Conservation (phyloP, 495 filamentous ascomycete genomes). For the Penicillium turbatum region DNA sequence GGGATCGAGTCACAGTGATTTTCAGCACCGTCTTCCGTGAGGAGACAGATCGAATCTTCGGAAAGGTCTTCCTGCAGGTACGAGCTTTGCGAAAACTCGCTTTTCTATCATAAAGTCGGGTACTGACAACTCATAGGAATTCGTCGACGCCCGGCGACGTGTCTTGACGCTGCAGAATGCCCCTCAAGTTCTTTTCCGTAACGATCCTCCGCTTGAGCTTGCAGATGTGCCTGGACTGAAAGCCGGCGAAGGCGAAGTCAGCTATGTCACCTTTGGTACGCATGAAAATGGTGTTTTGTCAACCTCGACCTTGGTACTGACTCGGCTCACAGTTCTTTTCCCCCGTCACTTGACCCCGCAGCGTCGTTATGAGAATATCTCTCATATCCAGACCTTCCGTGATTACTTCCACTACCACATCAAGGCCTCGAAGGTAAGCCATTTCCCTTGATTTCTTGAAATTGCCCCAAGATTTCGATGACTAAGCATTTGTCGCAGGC, state of each 20-base stretch:
- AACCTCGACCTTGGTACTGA: background rate
- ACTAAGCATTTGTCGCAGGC: slow-evolving; percentile 49
- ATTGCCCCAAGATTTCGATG: background rate
- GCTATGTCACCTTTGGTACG: slow-evolving; percentile 96
- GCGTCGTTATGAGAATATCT: slow-evolving; percentile 89
- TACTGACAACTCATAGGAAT: slow-evolving; percentile 57
- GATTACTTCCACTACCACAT: slow-evolving; percentile 99
- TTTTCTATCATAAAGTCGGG: background rate
- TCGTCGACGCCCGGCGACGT: slow-evolving; percentile 90
- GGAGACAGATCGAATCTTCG: slow-evolving; percentile 94
- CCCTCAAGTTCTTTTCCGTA: slow-evolving; percentile 94
- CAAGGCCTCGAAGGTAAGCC: slow-evolving; percentile 84
- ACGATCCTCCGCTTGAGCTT: slow-evolving; percentile 89
- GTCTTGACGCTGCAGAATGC: slow-evolving; percentile 85
- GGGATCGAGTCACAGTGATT: slow-evolving; percentile 96
- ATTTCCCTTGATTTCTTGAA: background rate
- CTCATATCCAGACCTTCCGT: slow-evolving; percentile 98
- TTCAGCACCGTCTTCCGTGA: slow-evolving; percentile 98
- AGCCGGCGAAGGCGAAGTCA: slow-evolving; percentile 70
- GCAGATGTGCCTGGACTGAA: slow-evolving; percentile 78
- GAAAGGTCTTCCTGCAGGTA: slow-evolving; percentile 84
- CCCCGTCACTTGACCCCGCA: slow-evolving; percentile 88
- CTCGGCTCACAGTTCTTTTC: slow-evolving; percentile 72
- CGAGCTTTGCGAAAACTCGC: background rate
- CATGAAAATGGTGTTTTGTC: background rate